Evolutionary conservation across 1,139 yeast species (phyloP), one percentile per base, ranked within the genome.

Genomic region (Suhomyces kunorum): DNA sequence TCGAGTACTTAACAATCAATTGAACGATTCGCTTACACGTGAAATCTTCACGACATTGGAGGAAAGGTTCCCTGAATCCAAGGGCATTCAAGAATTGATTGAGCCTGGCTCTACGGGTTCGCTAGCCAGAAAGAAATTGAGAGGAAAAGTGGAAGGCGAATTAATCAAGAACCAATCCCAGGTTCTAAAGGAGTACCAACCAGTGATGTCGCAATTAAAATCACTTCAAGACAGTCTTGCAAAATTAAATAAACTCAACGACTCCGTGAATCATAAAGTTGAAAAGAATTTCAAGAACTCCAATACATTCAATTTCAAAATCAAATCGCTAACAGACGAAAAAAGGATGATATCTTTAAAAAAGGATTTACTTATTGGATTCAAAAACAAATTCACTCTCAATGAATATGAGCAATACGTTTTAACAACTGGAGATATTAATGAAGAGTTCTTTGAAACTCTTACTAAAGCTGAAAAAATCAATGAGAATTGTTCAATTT

Each of bases 81-180:
- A 59, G n/a, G 27, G 22, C 18, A 14, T 28, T 14, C 39, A 40
- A 12, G 45, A 42, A 9, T 33, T 55, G 28, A 47, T 54, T 3
- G 59, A 56, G 34, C 56, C 62, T 1, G 63, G 59, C 3, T 47
- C 54, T 3, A 48, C 39, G 43, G 54, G 61, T 27, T 51, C 55
- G 12, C 42, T 56, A 18, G 51, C 61, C 4, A 51, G 64, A 12
- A 56, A 43, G 54, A 74, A 79, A 34, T 65, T 88, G 42, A 71
- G 88, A 39, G 80, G 88, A 32, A 79, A 77, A 38, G 70, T 88
- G 12, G 96, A 88, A 53, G 71, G 71, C n/a, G 89, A 86, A 43
- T 66, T 87, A 31, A 66, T 88, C 42, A 78, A 75, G 47, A 78
- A 78, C 40, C 87, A 87, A 50, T 66, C 78, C 4, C 54, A 62